A percentile compares a stretch with the other conserved stretches of the same genome.
These are phyloP conservation scores for Eragrostis nindensis DNA, from an alignment of 176 grass and related monocot genomes.

Conservation along the genomic window DNA sequence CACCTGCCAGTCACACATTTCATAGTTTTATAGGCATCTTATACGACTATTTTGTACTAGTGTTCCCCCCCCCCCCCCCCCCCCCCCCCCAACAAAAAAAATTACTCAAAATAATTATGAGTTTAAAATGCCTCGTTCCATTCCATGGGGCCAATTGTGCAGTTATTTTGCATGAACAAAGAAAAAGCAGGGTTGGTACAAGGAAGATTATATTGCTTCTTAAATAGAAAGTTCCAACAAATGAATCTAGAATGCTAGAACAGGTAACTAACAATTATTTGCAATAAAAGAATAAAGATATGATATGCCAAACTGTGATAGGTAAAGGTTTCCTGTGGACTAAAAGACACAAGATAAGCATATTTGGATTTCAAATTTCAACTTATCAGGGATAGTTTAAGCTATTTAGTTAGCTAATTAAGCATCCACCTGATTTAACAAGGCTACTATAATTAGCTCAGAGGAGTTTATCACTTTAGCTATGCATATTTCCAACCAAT, in stretches of 20 bases:
- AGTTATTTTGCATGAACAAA: not conserved
- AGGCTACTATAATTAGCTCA: not conserved
- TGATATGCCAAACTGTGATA: not conserved
- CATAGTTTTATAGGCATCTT: no score
- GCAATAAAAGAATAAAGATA: not conserved
- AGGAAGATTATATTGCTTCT: not conserved
- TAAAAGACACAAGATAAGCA: not conserved
- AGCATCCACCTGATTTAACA: not conserved
- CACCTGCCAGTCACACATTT: no score
- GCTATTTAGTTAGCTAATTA: constrained; percentile 9
- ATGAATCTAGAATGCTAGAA: not conserved
- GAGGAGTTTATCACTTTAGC: not conserved
- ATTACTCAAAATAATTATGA: not conserved
- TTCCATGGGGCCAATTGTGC: not conserved
- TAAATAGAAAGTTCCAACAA: not conserved
- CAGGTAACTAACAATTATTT: not conserved
- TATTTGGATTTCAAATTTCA: constrained; percentile 7
- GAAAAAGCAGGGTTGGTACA: not conserved
- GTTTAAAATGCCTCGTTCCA: not conserved
- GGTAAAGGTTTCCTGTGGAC: not conserved
- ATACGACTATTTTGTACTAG: no score
- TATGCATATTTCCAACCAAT: not conserved
- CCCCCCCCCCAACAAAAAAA: no score
- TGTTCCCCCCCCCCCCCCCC: no score
- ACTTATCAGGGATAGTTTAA: not conserved